Evolutionary conservation across 768 basidiomycete genomes (phyloP).

Genomic region (Pulveroboletus ravenelii): DNA sequence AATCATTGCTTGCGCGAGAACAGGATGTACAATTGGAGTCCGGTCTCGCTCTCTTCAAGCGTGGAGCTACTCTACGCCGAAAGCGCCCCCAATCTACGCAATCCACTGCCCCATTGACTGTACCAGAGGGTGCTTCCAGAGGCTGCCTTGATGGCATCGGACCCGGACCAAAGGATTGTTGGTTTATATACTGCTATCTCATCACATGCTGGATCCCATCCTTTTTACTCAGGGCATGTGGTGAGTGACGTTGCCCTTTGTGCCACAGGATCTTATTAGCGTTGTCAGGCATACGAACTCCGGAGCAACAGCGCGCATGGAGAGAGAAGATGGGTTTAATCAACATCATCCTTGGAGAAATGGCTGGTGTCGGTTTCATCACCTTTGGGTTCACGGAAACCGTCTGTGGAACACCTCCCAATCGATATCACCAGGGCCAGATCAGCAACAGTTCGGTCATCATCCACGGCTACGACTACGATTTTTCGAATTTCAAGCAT

Average conservation of each 20-base stretch:
- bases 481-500: slow-evolving; percentile 83
- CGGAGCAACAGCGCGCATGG: slow-evolving; percentile 96
- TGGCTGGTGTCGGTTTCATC: slow-evolving; percentile 94
- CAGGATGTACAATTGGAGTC: slow-evolving; percentile 90
- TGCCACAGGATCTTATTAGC: slow-evolving; percentile 7
- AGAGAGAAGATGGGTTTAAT: slow-evolving; percentile 97
- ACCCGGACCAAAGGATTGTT: slow-evolving; percentile 87
- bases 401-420: slow-evolving; percentile 86
- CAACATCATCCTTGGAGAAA: slow-evolving; percentile 69
- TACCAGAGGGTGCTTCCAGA: slow-evolving; percentile 34
- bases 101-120: slow-evolving; percentile 37
- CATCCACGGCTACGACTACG: slow-evolving; percentile 93
- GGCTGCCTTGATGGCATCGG: slow-evolving; percentile 67
- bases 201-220: slow-evolving; percentile 81
- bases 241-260: slow-evolving; percentile 41
- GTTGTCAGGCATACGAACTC: slow-evolving; percentile 70
- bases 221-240: slow-evolving; percentile 70
- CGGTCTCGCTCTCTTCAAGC: slow-evolving; percentile 87
- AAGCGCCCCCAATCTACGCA: slow-evolving; percentile 47
- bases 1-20: slow-evolving; percentile 85
- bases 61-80: slow-evolving; percentile 73
- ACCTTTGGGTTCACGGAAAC: slow-evolving; percentile 97
- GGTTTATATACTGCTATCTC: slow-evolving; percentile 92
- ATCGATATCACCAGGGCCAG: slow-evolving; percentile 75
- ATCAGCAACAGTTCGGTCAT: slow-evolving; percentile 79